Base-by-base conservation (phyloP, 805 yeast species). In the Kluyveromyces starmeri region DNA sequence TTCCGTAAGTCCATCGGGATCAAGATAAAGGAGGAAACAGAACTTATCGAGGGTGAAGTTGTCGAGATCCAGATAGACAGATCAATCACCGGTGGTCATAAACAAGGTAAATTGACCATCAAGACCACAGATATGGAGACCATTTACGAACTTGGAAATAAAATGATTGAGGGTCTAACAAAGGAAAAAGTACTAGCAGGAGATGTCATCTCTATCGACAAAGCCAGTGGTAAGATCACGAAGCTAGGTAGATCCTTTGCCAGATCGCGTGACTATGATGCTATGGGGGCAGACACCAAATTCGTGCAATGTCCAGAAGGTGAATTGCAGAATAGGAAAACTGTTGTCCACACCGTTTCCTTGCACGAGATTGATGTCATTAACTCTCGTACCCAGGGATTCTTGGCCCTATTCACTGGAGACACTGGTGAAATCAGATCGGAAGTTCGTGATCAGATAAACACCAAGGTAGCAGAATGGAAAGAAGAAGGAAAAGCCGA, bases 261-360 rank as follows among this genome's bases (percentile, higher is more conserved):
- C 5, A 75, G 96, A 48, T 94, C 96, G 5, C 74, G 98, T 50
- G 98, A 92, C 61, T 92, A 92, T 60, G 99, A 92, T 63, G 96
- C 97, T 28, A 85, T 86, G 94, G 95, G 95, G 14, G 95, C 96
- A 35, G 97, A 94, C 45, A 88, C 96, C 32, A 88, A 86, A 61
- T 92, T 92, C 58, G 95, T 92, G 39, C 96, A 92, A 62, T 82
- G 95, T 57, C 99, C 99, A 25, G 96, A 92, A 59, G 99, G 99
- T 38, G 99, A 92, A 67, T 74, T 92, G 53, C 98, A 92, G 65
- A 83, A 84, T 55, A 78, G 96, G 52, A 85, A 84, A 55, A 94
- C 86, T 54, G 94, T 86, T 22, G 95, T 88, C 22, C 99, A 92
- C 62, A 94, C 96, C 2, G 96, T 92, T n/a, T 84, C 96, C 2